Percentiles rank a stretch among this genome's conserved stretches.
phyloP scores from a whole-genome alignment of 2,329 filamentous ascomycete genomes.

The Chalara sp. region DNA sequence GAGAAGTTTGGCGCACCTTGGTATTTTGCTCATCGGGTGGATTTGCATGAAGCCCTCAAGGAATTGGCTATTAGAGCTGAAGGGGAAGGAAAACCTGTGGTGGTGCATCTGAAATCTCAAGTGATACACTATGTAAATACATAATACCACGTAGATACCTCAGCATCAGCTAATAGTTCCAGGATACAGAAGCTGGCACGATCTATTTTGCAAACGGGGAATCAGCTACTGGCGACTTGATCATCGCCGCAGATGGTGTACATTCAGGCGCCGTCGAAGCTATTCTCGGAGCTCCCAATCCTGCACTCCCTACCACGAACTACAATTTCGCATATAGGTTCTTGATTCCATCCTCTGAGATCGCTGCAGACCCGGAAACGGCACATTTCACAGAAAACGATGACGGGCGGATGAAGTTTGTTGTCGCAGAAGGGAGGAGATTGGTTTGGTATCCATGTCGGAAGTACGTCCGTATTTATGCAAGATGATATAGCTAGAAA shows the following conservation, averaged over 20 bases:
- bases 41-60: slow-evolving; percentile 47
- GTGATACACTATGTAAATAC: slow-evolving; percentile 1
- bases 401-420: neutral
- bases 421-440: slow-evolving; percentile 19
- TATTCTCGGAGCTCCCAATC: slow-evolving; percentile 4
- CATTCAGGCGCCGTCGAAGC: slow-evolving; percentile 15
- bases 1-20: slow-evolving; percentile 31
- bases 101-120: slow-evolving; percentile 14
- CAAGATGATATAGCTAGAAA: slow-evolving; percentile 37
- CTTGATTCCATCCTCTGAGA: slow-evolving; percentile 20
- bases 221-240: slow-evolving; percentile 26
- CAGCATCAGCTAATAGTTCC: neutral
- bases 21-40: slow-evolving; percentile 45
- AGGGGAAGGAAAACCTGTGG: slow-evolving; percentile 20
- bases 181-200: neutral
- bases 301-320: neutral
- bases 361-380: slow-evolving; percentile 25
- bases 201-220: slow-evolving; percentile 36
- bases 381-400: slow-evolving; percentile 20
- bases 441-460: slow-evolving; percentile 20
- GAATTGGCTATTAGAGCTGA: slow-evolving; percentile 32
- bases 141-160: neutral
- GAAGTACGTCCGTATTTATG: slow-evolving; percentile 27
- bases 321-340: slow-evolving; percentile 25
- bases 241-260: slow-evolving; percentile 30